Evolutionary conservation across 75 land plant genomes (phyloP).

Genomic region (Selaginella tamariscina): DNA sequence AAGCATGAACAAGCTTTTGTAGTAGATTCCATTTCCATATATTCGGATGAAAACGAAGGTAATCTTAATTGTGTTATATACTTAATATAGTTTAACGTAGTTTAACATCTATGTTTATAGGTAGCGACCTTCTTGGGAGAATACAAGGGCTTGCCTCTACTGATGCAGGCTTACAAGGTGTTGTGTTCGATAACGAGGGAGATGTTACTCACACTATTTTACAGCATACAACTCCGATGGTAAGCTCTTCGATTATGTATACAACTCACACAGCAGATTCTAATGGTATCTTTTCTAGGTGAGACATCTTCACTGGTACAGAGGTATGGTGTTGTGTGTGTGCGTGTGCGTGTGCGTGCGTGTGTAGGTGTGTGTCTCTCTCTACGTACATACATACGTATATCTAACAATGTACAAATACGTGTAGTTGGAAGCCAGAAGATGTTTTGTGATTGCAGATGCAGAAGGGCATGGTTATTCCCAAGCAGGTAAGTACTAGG

Average conservation of each 20-base stretch:
- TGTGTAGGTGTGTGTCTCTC: too few species aligned
- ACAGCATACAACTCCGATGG: constrained; percentile 70
- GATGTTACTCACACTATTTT: constrained; percentile 59
- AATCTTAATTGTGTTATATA: too few species aligned
- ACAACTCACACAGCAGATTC: not conserved
- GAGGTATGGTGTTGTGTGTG: too few species aligned
- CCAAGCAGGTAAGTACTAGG: constrained; percentile 55
- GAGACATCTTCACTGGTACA: constrained; percentile 78
- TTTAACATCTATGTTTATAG: too few species aligned
- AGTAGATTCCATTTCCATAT: not conserved
- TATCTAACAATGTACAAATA: too few species aligned
- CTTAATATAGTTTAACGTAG: too few species aligned
- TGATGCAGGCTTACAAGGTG: constrained; percentile 47
- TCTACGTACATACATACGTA: too few species aligned
- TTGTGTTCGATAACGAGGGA: constrained; percentile 45
- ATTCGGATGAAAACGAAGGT: not conserved
- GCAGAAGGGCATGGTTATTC: constrained; percentile 59
- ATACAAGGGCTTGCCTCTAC: constrained; percentile 55
- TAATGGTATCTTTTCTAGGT: constrained; percentile 35
- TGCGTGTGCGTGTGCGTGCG: too few species aligned
- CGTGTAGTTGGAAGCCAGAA: constrained; percentile 39
- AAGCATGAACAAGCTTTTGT: not conserved
- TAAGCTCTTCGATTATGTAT: constrained; percentile 21
- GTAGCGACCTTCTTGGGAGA: constrained; percentile 34
- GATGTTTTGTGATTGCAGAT: constrained; percentile 76